These are phyloP conservation scores for Neofusicoccum cordaticola DNA, from an alignment of 2,329 filamentous ascomycete genomes.

Conservation along the genomic window DNA sequence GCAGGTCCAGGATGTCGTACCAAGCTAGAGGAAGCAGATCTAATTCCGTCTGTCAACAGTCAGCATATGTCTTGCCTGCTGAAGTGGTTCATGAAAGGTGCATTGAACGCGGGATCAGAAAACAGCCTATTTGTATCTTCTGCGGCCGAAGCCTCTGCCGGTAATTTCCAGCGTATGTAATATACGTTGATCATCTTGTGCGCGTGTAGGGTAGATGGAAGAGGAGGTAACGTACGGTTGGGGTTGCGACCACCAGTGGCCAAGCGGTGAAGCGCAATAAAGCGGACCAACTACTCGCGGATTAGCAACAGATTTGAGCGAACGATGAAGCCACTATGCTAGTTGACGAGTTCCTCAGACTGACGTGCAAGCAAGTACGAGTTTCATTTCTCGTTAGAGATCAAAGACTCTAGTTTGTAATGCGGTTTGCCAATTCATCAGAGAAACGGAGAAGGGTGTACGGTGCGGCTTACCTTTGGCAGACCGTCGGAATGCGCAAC, in stretches of 20 bases:
- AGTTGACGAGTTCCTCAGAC: slow-evolving; percentile 35
- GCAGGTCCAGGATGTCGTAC: slow-evolving; percentile 23
- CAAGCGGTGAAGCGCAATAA: background rate
- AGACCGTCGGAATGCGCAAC: background rate
- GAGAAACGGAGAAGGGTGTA: slow-evolving; percentile 19
- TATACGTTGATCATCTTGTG: slow-evolving; percentile 37
- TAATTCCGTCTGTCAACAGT: background rate
- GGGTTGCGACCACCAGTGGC: background rate
- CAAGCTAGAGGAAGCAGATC: slow-evolving; percentile 23
- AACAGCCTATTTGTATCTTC: slow-evolving; percentile 42
- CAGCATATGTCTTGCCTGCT: background rate
- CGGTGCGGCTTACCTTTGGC: background rate
- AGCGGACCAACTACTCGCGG: background rate
- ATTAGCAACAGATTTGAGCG: background rate
- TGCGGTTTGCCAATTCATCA: slow-evolving; percentile 43
- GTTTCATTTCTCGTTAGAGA: slow-evolving; percentile 42
- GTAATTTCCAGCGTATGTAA: slow-evolving; percentile 45
- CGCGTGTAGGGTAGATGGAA: slow-evolving; percentile 22
- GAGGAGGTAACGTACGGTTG: slow-evolving; percentile 19
- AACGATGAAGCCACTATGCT: background rate
- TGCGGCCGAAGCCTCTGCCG: slow-evolving; percentile 39
- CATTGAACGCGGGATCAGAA: slow-evolving; percentile 30
- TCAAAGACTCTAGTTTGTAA: slow-evolving; percentile 47
- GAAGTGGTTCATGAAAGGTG: background rate
- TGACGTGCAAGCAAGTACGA: slow-evolving; percentile 41